phyloP scores from a whole-genome alignment of 2,329 filamentous ascomycete species.

The Fusarium zealandicum region DNA sequence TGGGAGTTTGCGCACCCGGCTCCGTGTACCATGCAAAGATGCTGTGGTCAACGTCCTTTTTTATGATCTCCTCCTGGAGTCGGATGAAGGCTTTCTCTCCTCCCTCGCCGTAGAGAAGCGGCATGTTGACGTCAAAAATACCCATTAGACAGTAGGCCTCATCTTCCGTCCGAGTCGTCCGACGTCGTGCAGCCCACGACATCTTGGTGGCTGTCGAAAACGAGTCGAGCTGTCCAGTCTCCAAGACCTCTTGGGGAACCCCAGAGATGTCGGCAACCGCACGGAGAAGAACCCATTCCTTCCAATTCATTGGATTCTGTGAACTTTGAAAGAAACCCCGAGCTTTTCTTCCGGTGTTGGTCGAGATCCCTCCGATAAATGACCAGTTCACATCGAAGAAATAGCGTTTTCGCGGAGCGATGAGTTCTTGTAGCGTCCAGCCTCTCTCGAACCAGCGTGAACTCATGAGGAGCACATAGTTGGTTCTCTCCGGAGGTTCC shows the following conservation, averaged over 20 bases:
- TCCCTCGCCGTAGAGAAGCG: conserved; percentile 42
- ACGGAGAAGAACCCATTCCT: no score
- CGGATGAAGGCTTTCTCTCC: conserved; percentile 35
- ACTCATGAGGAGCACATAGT: no score
- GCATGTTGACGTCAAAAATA: conserved; percentile 43
- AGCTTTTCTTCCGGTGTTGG: no score
- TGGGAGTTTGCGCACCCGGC: neutral
- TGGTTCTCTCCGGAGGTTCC: no score
- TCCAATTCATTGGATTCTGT: no score
- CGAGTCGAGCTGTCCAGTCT: conserved; percentile 7
- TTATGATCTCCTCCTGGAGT: conserved; percentile 38
- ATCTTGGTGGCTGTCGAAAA: conserved; percentile 32
- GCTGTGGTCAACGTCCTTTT: conserved; percentile 2
- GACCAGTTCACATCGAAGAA: conserved; percentile 41
- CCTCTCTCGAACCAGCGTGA: conserved; percentile 35
- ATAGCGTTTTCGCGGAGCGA: conserved; percentile 37
- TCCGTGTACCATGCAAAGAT: conserved; percentile 10
- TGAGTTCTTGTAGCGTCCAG: conserved; percentile 42
- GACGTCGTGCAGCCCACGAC: conserved; percentile 40
- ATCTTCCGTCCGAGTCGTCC: conserved; percentile 40
- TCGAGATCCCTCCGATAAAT: conserved; percentile 36
- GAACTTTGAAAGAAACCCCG: no score
- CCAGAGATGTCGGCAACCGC: conserved; percentile 34
- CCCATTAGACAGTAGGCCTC: conserved; percentile 43
- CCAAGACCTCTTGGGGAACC: conserved; percentile 27